Evolutionary conservation across 306 rosid genomes (phyloP).

Genomic region (Vigna reflexopilosa): DNA sequence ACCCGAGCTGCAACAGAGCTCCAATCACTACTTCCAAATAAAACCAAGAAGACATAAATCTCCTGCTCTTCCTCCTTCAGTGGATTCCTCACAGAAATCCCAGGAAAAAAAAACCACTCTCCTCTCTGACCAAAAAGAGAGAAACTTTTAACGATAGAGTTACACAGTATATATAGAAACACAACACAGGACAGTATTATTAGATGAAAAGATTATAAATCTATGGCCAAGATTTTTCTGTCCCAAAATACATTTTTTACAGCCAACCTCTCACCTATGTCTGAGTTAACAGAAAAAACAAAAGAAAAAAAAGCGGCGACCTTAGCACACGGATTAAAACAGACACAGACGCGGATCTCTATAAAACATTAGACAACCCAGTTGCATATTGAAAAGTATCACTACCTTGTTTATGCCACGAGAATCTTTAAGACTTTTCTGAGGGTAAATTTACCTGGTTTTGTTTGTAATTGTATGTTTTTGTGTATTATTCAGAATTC

Average conservation of each 20-base stretch:
- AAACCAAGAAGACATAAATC: constrained; percentile 78
- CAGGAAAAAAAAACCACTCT: background rate
- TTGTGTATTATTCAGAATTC: background rate
- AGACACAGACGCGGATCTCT: constrained; percentile 62
- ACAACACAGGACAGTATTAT: background rate
- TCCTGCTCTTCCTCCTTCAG: constrained; percentile 39
- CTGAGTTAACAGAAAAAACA: background rate
- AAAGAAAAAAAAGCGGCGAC: constrained; percentile 1
- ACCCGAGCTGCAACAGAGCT: constrained; percentile 73
- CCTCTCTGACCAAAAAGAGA: constrained; percentile 7
- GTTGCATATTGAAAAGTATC: background rate
- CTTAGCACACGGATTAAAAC: constrained; percentile 35
- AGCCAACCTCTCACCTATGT: background rate
- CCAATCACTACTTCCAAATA: constrained; percentile 61
- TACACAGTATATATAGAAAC: background rate
- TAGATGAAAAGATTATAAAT: constrained; percentile 55
- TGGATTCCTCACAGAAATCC: constrained; percentile 38
- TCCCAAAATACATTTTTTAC: constrained; percentile 2
- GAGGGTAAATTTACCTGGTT: background rate
- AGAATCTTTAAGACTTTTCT: background rate
- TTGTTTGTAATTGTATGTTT: background rate
- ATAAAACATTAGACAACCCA: constrained; percentile 30
- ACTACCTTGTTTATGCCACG: background rate
- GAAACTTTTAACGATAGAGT: background rate
- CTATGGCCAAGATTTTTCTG: constrained; percentile 58